These are phyloP conservation scores for Macrophomina phaseolina DNA, from an alignment of 2,329 filamentous ascomycete species.

Conservation along the genomic window DNA sequence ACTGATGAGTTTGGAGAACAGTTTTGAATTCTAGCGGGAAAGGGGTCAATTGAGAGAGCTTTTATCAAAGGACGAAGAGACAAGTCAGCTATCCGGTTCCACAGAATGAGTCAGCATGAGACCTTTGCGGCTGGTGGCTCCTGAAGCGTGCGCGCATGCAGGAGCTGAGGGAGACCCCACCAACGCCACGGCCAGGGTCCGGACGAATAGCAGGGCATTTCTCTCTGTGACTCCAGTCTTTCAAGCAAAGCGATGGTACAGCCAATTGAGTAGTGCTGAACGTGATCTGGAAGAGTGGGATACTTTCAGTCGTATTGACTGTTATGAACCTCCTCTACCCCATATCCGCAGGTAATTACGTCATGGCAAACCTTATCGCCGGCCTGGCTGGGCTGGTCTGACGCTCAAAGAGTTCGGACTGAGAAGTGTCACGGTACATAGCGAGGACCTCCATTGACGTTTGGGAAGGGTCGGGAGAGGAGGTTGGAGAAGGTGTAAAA, in stretches of 20 bases:
- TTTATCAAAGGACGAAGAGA: constrained; percentile 1
- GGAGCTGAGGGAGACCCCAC: not conserved
- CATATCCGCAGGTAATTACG: not conserved
- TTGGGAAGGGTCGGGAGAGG: too few species aligned
- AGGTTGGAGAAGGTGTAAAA: too few species aligned
- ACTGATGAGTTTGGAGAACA: not conserved
- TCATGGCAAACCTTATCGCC: not conserved
- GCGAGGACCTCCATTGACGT: too few species aligned
- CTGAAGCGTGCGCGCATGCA: constrained; percentile 7
- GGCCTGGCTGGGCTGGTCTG: not conserved
- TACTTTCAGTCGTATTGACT: not conserved
- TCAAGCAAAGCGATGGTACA: too few species aligned
- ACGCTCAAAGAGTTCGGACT: too few species aligned
- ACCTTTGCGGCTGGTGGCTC: constrained; percentile 2
- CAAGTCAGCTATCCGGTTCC: not conserved
- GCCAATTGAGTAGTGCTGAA: too few species aligned
- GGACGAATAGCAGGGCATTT: not conserved
- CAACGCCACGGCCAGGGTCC: not conserved
- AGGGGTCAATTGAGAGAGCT: not conserved
- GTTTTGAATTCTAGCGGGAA: not conserved
- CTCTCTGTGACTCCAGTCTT: too few species aligned
- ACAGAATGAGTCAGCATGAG: not conserved
- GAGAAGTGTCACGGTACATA: too few species aligned
- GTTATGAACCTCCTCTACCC: not conserved
- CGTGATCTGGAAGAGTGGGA: not conserved